Base-by-base conservation (phyloP, 2,329 filamentous ascomycete species). In the Trichoderma polysporum region DNA sequence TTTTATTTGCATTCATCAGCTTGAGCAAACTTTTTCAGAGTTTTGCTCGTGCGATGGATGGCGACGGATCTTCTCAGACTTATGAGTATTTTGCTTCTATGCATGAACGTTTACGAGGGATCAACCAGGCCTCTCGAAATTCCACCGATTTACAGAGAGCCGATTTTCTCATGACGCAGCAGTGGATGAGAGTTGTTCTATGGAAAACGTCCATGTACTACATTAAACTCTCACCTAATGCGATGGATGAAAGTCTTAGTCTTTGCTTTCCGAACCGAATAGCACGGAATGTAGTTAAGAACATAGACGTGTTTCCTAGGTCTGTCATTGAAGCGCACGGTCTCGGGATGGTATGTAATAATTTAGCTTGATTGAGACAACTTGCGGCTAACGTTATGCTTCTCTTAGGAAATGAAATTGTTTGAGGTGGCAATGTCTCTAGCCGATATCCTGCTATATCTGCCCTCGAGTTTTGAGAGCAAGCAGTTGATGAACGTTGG, bases 191-290 rank as follows among this genome's bases (percentile, higher is more conserved):
- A 35, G 27, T 62, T 29, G 59, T 62, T 15, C 29, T 62, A 19
- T 62, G 59, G 59, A 62, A 62, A 39, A 62, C 41, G 12, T 62
- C 59, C 17, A 62, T 62, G 59, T 52, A 62, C 22, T 35, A 62
- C 29, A 62, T 62, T 17, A 39, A 62, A 5, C 59, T 62, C 31
- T 31, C 50, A 25, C 47, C 59, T 9, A 52, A 62, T 10, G 31
- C 59, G 6, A n/a, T 45, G 17, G 59, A 62, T 12, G 59, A 62
- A 52, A 45, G 59, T 2, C 59, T 62, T 2, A 52, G 59, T 8
- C n/a, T 62, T 13, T 39, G 45, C n/a, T 62, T 62, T 17, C 59
- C 59, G 3, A 7, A 62, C 10, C 59, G 17, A 6, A 52, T 62
- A 9, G 59, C 59, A n/a, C 22, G 59, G 29, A 62, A 62, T n/a